phyloP scores from a whole-genome alignment of 345 rosid genomes.

The Fremontodendron californicum region DNA sequence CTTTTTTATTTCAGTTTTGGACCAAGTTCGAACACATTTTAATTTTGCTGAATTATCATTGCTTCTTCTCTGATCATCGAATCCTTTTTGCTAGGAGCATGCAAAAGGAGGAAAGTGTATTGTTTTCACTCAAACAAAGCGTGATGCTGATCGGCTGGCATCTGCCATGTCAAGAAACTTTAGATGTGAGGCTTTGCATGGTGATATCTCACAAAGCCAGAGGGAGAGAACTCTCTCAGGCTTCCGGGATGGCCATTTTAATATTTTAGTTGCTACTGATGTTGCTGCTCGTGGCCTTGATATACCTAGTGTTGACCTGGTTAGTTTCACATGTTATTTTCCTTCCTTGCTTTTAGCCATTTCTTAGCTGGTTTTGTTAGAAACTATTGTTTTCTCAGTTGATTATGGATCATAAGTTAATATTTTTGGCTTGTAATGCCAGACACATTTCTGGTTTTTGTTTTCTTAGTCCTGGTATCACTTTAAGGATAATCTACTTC shows the following conservation, averaged over 20 bases:
- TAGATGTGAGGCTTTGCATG: constrained; percentile 90
- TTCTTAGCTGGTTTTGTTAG: background rate
- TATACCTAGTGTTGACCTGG: constrained; percentile 95
- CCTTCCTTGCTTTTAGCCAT: background rate
- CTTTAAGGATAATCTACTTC: background rate
- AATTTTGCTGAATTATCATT: background rate
- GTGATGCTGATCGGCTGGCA: constrained; percentile 89
- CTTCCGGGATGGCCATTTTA: constrained; percentile 73
- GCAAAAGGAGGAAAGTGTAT: constrained; percentile 97
- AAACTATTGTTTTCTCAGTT: constrained; percentile 4
- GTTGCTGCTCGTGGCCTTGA: constrained; percentile 99
- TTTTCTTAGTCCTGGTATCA: background rate
- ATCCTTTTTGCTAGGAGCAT: constrained; percentile 64
- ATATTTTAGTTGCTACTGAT: constrained; percentile 92
- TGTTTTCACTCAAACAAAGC: constrained; percentile 91
- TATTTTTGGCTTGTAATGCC: background rate
- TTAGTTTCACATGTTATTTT: constrained; percentile 31
- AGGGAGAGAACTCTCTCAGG: constrained; percentile 91
- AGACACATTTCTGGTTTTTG: background rate
- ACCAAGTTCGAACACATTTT: background rate
- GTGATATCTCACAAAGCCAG: constrained; percentile 87
- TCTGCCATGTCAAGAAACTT: constrained; percentile 61
- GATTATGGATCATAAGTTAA: background rate
- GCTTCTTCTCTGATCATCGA: constrained; percentile 11
- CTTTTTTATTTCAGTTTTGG: background rate